phyloP scores from a whole-genome alignment of 345 rosid species.

The Moringa oleifera region DNA sequence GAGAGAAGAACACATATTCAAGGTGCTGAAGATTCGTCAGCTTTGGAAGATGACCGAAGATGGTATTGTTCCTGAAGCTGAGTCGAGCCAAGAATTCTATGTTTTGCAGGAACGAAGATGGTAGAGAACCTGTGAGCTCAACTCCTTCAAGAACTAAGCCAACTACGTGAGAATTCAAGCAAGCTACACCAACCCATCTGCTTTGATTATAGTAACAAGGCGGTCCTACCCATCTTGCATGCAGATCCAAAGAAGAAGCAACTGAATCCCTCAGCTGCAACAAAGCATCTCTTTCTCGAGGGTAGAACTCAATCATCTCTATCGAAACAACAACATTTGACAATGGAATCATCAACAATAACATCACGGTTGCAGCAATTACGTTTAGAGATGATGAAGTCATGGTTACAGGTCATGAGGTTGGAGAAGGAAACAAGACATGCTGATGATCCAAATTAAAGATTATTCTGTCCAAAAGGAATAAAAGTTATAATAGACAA shows the following conservation, averaged over 20 bases:
- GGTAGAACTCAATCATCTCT: no score
- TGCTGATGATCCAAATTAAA: no score
- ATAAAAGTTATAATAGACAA: no score
- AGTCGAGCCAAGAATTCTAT: constrained; percentile 34
- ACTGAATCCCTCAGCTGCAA: constrained; percentile 36
- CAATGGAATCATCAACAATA: neutral
- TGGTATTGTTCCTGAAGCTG: constrained; percentile 37
- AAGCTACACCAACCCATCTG: constrained; percentile 44
- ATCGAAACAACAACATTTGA: neutral
- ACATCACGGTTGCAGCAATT: no score
- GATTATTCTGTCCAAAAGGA: no score
- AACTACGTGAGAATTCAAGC: constrained; percentile 38
- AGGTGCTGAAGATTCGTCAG: constrained; percentile 26
- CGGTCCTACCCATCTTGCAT: constrained; percentile 45
- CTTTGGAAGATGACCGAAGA: constrained; percentile 37
- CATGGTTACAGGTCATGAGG: no score
- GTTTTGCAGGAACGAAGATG: constrained; percentile 28
- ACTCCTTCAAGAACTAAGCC: constrained; percentile 39
- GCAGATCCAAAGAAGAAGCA: constrained; percentile 22
- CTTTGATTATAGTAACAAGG: constrained; percentile 32
- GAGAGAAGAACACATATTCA: constrained; percentile 31
- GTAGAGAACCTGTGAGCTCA: constrained; percentile 39
- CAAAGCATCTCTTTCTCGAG: constrained; percentile 27
- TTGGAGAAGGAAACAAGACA: no score
- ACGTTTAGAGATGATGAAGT: no score